Evolutionary conservation across 177 flowering plant genomes (phyloP), one percentile per base, ranked within the genome.

Genomic region (Vitis hybrid): DNA sequence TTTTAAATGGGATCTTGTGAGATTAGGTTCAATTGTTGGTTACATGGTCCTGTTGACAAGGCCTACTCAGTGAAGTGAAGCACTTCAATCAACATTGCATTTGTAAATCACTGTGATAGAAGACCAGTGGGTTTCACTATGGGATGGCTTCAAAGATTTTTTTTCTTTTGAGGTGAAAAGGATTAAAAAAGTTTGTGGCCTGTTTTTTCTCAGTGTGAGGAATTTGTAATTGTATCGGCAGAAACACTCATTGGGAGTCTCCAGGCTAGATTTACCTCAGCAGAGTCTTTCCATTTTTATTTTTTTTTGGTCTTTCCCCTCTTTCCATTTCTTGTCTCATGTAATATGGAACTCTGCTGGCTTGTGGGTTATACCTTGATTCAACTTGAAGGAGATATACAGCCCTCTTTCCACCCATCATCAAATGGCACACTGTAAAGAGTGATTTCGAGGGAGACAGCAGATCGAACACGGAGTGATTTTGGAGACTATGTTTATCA

Each of bases 1-100:
- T 96, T 68, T 85, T 96, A 74, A 96, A 96, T 78, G 99, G 99
- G 75, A 96, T 96, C 81, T 87, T 96, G 73, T 96, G 92, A 92
- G 50, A 20, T 47, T 33, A 33, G 54, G 58, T 11, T 44, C 59
- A 18, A 13, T 53, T 62, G 24, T 62, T 71, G 19, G 38, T 65
- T n/a, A 19, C 64, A 50, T 74, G 70, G 20, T 63, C 17, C 38
- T 60, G 58, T 52, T 14, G 65, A 57, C 59, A 56, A 66, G 61
- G 76, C 77, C 56, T 55, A 67, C 52, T 17, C 28, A 38, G 47
- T 38, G 47, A 28, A 20, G 71, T 24, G 72, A 62, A 71, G 60
- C 62, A 22, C 50, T 65, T 62, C 28, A 13, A 59, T 64, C 33
- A 61, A 44, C 49, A 65, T 57, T 53, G 59, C 28, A 64, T 70